phyloP scores from a whole-genome alignment of 768 basidiomycete species.

The Termitomyces sp. region DNA sequence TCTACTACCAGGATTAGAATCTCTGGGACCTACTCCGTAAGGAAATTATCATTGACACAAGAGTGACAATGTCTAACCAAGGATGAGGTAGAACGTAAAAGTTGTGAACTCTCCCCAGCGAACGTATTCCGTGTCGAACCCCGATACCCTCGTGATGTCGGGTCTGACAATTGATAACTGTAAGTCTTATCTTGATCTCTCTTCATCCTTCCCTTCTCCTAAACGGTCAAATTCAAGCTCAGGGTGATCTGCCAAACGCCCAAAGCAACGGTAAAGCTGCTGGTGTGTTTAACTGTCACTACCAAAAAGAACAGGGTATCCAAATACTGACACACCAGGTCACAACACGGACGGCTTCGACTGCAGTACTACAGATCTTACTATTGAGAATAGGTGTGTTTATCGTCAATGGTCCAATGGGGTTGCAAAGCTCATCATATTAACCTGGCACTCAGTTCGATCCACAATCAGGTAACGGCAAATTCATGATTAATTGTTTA shows the following conservation, averaged over 20 bases:
- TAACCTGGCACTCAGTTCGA: constrained; percentile 16
- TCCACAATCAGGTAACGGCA: constrained; percentile 32
- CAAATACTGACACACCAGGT: constrained; percentile 17
- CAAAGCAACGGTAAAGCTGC: constrained; percentile 44
- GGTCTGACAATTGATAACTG: constrained; percentile 51
- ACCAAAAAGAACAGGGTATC: background rate
- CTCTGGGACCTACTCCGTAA: constrained; percentile 30
- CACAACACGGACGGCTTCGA: constrained; percentile 53
- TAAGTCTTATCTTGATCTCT: constrained; percentile 20
- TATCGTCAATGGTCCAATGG: background rate
- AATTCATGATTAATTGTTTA: background rate
- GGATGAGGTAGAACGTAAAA: constrained; percentile 29
- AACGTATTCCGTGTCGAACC: constrained; percentile 35
- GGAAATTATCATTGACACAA: background rate
- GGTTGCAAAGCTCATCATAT: background rate
- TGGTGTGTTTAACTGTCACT: constrained; percentile 13
- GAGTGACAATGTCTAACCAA: background rate
- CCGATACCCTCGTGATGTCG: constrained; percentile 36
- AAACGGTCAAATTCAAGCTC: constrained; percentile 28
- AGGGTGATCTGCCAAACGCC: constrained; percentile 46
- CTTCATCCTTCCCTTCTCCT: background rate
- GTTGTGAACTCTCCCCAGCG: constrained; percentile 37
- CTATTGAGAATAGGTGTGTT: constrained; percentile 37
- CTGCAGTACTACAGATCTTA: constrained; percentile 27
- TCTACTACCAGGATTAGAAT: constrained; percentile 27